Evolutionary conservation across 169 alveolate species (phyloP).

Genomic region (Babesia ovis): DNA sequence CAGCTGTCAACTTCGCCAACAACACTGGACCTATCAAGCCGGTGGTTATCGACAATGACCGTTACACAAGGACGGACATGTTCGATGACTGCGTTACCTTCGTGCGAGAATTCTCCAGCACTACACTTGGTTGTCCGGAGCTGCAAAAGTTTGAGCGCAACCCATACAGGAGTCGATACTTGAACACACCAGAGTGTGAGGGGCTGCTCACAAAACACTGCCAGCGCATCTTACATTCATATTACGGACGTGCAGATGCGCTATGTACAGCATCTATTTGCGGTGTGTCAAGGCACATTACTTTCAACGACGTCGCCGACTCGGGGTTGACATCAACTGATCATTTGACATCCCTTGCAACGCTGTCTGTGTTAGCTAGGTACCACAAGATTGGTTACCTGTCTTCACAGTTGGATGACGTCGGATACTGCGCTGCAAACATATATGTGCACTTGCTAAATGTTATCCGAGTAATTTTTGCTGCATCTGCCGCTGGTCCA

Average conservation of each 20-base stretch:
- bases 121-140: conserved; percentile 37
- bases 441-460: conserved; percentile 11
- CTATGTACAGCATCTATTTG: conserved; percentile 6
- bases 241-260: conserved; percentile 37
- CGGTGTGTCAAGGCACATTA: conserved; percentile 9
- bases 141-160: conserved; percentile 54
- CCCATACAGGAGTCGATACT: conserved; percentile 54
- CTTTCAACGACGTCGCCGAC: conserved; percentile 29
- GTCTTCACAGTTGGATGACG: conserved; percentile 10
- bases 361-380: conserved; percentile 36
- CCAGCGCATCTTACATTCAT: conserved; percentile 32
- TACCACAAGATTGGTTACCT: conserved; percentile 33
- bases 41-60: neutral
- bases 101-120: conserved; percentile 36
- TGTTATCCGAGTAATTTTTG: conserved; percentile 19
- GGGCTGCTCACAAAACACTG: conserved; percentile 43
- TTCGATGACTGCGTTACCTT: conserved; percentile 62
- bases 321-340: conserved; percentile 47
- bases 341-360: conserved; percentile 52
- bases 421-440: neutral
- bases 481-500: conserved; percentile 26
- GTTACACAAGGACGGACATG: conserved; percentile 9
- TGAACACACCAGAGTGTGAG: conserved; percentile 60
- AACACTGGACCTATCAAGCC: neutral
- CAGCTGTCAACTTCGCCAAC: neutral